Evolutionary conservation across 176 grass and related monocot species (phyloP).

Genomic region (Carex pumila): DNA sequence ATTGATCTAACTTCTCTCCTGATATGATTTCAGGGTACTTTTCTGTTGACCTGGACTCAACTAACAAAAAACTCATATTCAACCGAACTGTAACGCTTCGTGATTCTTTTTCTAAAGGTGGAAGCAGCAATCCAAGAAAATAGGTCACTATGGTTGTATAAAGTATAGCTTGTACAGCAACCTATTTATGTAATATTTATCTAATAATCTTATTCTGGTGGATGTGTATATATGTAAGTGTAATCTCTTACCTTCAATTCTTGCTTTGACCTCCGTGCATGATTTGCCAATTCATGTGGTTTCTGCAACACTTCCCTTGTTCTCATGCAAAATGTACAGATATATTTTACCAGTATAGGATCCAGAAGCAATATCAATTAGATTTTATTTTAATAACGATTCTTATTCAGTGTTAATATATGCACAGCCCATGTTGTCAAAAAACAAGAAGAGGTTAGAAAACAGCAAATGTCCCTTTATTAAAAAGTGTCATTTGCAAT

Average conservation of each 20-base stretch:
- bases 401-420: too few species aligned
- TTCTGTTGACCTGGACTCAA: slow-evolving; percentile 57
- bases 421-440: too few species aligned
- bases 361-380: too few species aligned
- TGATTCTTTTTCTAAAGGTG: slow-evolving; percentile 62
- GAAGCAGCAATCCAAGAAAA: slow-evolving; percentile 12
- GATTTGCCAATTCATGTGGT: too few species aligned
- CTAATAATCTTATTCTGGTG: background rate
- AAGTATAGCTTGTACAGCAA: background rate
- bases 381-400: too few species aligned
- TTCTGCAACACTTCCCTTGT: too few species aligned
- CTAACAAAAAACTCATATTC: slow-evolving; percentile 47
- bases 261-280: too few species aligned
- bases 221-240: background rate
- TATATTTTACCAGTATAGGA: too few species aligned
- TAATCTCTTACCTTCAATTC: background rate
- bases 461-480: too few species aligned
- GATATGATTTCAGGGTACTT: slow-evolving; percentile 59
- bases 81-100: slow-evolving; percentile 84
- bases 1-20: background rate
- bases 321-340: too few species aligned
- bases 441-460: too few species aligned
- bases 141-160: background rate
- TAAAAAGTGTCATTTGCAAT: too few species aligned
- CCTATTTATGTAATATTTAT: background rate